These are phyloP conservation scores for Sedum album DNA, from an alignment of 164 flowering plant species.

Conservation along the genomic window DNA sequence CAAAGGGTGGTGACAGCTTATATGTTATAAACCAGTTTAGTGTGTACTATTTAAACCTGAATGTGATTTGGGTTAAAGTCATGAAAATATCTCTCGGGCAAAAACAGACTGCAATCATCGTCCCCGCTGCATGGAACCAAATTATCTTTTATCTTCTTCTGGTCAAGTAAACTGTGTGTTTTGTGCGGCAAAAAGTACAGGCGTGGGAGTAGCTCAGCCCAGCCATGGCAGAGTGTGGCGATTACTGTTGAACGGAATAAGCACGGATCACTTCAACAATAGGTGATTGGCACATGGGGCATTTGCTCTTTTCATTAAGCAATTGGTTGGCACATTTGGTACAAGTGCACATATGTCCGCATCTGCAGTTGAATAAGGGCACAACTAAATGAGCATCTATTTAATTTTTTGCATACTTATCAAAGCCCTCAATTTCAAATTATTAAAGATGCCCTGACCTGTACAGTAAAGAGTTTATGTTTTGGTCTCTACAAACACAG, in stretches of 20 bases:
- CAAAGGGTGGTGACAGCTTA: no score
- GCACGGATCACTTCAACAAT: slow-evolving; percentile 8
- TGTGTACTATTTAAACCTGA: not conserved
- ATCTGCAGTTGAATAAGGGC: slow-evolving; percentile 14
- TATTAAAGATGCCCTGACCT: slow-evolving; percentile 60
- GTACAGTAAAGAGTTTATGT: slow-evolving; percentile 81
- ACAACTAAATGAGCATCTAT: not conserved
- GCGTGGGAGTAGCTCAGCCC: not conserved
- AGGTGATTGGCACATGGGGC: slow-evolving; percentile 6
- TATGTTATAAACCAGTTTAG: not conserved
- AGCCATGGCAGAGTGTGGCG: not conserved
- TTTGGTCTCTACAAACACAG: slow-evolving; percentile 67
- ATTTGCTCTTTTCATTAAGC: not conserved
- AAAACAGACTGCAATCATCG: no score
- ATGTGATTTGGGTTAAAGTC: not conserved
- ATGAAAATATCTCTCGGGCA: not conserved
- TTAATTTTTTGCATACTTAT: not conserved
- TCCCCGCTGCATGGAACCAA: not conserved
- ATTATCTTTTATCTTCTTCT: not conserved
- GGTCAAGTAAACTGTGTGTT: not conserved
- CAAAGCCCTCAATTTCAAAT: not conserved
- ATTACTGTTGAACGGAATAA: not conserved
- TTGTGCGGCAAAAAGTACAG: not conserved
- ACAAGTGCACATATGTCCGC: slow-evolving; percentile 4
- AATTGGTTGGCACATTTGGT: not conserved